Evolutionary conservation across 257 asterid genomes (phyloP).

Genomic region (Fraxinus excelsior): DNA sequence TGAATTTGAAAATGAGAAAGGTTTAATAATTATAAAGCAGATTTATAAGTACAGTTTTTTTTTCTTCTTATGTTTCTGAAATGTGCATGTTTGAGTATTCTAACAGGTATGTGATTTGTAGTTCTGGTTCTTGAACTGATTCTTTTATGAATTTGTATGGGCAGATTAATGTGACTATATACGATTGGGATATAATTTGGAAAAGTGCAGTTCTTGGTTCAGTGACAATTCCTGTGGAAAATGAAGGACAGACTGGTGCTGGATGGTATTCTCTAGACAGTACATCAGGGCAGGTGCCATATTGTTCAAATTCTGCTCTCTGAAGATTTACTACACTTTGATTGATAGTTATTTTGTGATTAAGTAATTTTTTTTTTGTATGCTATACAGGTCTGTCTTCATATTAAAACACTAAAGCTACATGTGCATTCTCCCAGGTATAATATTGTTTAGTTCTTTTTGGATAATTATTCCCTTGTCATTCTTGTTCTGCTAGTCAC

Average conservation of each 20-base stretch:
- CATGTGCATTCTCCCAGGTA: slow-evolving; percentile 62
- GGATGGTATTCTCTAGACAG: slow-evolving; percentile 78
- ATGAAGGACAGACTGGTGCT: slow-evolving; percentile 78
- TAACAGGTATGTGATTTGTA: slow-evolving; percentile 14
- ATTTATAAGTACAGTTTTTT: not conserved
- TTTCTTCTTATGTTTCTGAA: not conserved
- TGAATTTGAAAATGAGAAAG: not conserved
- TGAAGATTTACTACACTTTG: not conserved
- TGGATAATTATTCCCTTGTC: not conserved
- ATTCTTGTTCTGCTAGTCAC: not conserved
- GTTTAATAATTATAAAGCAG: not conserved
- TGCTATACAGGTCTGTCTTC: slow-evolving; percentile 83
- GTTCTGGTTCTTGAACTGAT: slow-evolving; percentile 29
- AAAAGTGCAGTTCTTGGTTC: slow-evolving; percentile 92
- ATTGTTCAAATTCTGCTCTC: slow-evolving; percentile 9
- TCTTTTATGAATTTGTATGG: slow-evolving; percentile 31
- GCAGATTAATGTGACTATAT: slow-evolving; percentile 82
- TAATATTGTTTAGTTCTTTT: not conserved
- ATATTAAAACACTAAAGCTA: slow-evolving; percentile 60
- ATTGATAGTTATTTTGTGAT: slow-evolving; percentile 12
- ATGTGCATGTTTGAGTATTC: not conserved
- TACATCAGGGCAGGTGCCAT: slow-evolving; percentile 82
- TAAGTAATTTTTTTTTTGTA: slow-evolving; percentile 22
- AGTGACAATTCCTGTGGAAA: slow-evolving; percentile 62
- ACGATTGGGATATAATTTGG: slow-evolving; percentile 91